Evolutionary conservation across 495 filamentous ascomycete genomes (phyloP).

Genomic region (Daldinia caldariorum): DNA sequence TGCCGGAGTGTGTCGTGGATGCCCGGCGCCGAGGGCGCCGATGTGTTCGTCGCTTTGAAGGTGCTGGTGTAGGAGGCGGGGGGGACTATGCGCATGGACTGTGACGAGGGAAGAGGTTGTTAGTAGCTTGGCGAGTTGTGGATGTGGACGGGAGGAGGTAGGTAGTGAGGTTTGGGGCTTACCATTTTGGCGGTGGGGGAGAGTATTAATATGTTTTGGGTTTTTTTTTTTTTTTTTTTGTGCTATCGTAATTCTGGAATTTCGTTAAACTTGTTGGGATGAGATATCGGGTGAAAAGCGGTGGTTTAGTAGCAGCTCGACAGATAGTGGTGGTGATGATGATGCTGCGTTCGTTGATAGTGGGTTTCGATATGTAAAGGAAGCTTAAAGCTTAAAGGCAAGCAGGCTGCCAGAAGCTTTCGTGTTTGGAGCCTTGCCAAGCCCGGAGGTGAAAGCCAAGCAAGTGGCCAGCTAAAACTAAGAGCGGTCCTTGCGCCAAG

Average conservation of each 20-base stretch:
- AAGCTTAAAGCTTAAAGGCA: conserved; percentile 35
- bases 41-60: conserved; percentile 63
- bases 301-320: conserved; percentile 1
- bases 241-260: background rate
- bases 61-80: conserved; percentile 65
- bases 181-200: conserved; percentile 57
- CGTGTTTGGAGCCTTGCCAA: conserved; percentile 52
- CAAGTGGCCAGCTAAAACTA: conserved; percentile 6
- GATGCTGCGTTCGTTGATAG: conserved; percentile 13
- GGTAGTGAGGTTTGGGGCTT: conserved; percentile 36
- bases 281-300: background rate
- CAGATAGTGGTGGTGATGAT: background rate
- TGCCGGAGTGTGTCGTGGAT: conserved; percentile 90
- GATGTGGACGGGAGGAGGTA: conserved; percentile 1
- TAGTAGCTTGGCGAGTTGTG: conserved; percentile 39
- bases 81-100: conserved; percentile 93
- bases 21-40: conserved; percentile 88
- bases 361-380: conserved; percentile 7
- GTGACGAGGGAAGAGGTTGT: conserved; percentile 35
- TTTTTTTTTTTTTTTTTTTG: conserved; percentile 22
- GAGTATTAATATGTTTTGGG: conserved; percentile 15
- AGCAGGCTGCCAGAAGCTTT: conserved; percentile 60
- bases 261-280: background rate
- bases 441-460: conserved; percentile 19
- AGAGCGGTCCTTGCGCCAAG: conserved; percentile 28